These are phyloP conservation scores for Hanseniaspora pseudoguilliermondii DNA, from an alignment of 805 yeast genomes.

Conservation along the genomic window DNA sequence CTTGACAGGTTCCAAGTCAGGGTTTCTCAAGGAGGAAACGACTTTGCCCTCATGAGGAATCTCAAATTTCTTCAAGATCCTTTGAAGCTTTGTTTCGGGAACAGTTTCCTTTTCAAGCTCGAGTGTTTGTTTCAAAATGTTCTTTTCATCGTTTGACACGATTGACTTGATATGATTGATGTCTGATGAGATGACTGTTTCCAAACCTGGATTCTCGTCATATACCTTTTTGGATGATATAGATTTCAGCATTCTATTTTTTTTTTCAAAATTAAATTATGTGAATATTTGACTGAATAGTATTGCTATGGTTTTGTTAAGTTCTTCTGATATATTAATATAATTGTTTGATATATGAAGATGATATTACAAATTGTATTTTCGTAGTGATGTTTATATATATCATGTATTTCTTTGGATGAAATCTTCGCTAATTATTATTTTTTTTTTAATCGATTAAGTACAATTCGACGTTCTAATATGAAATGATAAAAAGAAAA, in stretches of 20 bases:
- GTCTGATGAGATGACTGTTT: conserved; percentile 11
- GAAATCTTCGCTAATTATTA: too few relatives aligned
- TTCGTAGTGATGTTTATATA: too few relatives aligned
- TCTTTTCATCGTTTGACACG: conserved; percentile 14
- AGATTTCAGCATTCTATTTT: neutral
- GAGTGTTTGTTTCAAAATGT: conserved; percentile 13
- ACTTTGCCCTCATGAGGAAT: conserved; percentile 23
- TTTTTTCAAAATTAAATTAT: too few relatives aligned
- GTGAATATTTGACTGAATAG: too few relatives aligned
- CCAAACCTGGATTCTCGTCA: conserved; percentile 7
- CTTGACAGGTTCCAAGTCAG: conserved; percentile 31
- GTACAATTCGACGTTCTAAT: too few relatives aligned
- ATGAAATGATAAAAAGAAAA: too few relatives aligned
- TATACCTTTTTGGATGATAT: neutral
- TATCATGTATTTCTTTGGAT: too few relatives aligned
- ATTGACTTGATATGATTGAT: conserved; percentile 13
- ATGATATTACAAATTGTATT: too few relatives aligned
- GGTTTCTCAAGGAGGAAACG: conserved; percentile 27
- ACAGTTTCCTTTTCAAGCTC: conserved; percentile 12
- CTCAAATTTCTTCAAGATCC: conserved; percentile 17
- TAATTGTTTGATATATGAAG: too few relatives aligned
- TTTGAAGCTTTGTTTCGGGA: conserved; percentile 11
- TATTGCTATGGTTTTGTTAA: too few relatives aligned
- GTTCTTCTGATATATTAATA: too few relatives aligned
- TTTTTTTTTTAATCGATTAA: too few relatives aligned